Base-by-base conservation (phyloP, 2,329 filamentous ascomycete species). In the Triangularia verruculosa region DNA sequence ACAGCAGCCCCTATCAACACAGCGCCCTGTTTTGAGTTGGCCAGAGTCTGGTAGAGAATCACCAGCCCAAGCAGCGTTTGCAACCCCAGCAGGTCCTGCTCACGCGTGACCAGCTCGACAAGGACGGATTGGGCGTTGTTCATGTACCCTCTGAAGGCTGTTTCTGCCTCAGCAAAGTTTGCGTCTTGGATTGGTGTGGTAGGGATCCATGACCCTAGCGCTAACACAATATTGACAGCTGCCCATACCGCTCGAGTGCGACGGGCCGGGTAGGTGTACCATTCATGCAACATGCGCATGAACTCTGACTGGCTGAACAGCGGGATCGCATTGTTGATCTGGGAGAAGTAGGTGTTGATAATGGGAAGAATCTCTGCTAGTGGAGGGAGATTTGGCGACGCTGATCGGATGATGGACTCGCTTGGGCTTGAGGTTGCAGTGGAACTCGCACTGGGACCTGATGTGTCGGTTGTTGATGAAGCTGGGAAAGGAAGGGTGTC, bases 11-110 rank as follows among this genome's bases (percentile, higher is more conserved):
- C 67, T 9, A 70, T 67, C 20, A 72, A 52, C 13, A 71, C 64
- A 1, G 67, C 54, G 11, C 70, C 68, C 2, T 70, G 69, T 1
- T 65, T 66, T 12, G 62, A 56, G 32, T 73, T 70, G 17, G 66
- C 62, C 22, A 66, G 61, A 13, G 65, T 67, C 39, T 67, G 60
- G 52, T 70, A 69, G 34, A 73, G 57, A 13, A 72, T 61, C 24
- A 66, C 66, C 11, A 73, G 60, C 4, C 70, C 70, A 13, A 73
- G 62, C 20, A 72, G 61, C 2, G 71, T 65, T 52, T 73, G 71
- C 4, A 73, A 52, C 27, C 68, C 67, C 17, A 69, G 59, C n/a
- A 72, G 64, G 22, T 62, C 66, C 15, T 68, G 66, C 13, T 71
- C 63, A 7, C 65, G 55, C 15, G 66, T 67, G 20, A 69, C 69